Base-by-base conservation (phyloP, 345 rosid genomes). In the Acer yangbiense region DNA sequence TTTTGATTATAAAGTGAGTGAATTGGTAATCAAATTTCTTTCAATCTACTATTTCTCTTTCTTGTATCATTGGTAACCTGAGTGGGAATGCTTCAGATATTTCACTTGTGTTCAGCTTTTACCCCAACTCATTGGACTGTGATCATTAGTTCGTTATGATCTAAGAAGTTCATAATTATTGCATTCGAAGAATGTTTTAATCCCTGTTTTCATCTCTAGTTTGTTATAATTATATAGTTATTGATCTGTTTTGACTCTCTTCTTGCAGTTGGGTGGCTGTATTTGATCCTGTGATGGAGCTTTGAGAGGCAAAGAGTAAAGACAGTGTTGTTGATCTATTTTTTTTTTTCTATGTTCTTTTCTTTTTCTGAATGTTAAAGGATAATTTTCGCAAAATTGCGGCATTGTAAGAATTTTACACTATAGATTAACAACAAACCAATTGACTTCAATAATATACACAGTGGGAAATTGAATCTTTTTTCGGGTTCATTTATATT, bases 231-330 rank as follows among this genome's bases (percentile, higher is more conserved):
- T 27, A 73, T 50, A 11, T 79, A 27, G 68, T 58, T 25, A 48
- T 60, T 75, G 21, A 67, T 75, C 35, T 67, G 54, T 55, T 68
- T 58, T 76, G 16, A 44, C 41, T 14, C 8, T 65, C 21, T 80
- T n/a, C 66, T 79, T 18, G 84, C 90, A 92, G 97, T 81, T 90
- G 89, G 94, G 94, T 74, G 97, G 97, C 77, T 84, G 87, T 86
- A 9, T 86, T 80, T 90, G 87, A 92, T 92, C 79, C 16, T 68
- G 29, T 39, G 48, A 29, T 68, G 63, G 79, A 60, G 68, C 39
- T 35, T 35, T 35, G 39, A 32, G 35, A 32, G 35, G 5, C 3
- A 32, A 32, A 32, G 35, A 32, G 60, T 50, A 81, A 61, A 68
- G 75, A 63, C 58, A 55, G 74, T 52, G 70, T 60, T 4, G 12